Evolutionary conservation across 2,329 filamentous ascomycete species (phyloP), one percentile per base, ranked within the genome.

Genomic region (Alternaria incomplexa): DNA sequence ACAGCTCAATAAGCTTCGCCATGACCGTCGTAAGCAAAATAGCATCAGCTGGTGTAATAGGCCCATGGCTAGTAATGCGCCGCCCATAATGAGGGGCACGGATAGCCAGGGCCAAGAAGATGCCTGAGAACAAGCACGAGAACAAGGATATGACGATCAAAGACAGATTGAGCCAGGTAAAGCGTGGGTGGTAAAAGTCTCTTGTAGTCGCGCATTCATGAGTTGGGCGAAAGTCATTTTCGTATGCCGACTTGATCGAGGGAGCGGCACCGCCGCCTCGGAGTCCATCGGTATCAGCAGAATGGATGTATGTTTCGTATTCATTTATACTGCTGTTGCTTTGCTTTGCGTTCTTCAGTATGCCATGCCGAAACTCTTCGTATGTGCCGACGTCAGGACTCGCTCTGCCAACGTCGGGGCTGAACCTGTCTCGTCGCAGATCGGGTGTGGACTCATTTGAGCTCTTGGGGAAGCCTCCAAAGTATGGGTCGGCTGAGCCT

Each of bases 1-100:
- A 89, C 66, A 94, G 75, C 78, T 95, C 92, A 51, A 94, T 92
- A 0, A 90, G 87, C 78, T 94, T 95, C 8, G 92, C 90, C 36
- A 93, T 81, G 3, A 93, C 79, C 0, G 91, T 86, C n/a, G 88
- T 89, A 1, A 94, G 73, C 1, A 92, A 79, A 1, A 88, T 89
- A 0, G 92, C 91, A 2, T 88, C 90, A 0, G 88, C 85, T 0
- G 89, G 88, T 0, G 82, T 81, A 15, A 94, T 70, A 3, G 57
- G 61, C 8, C 85, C 83, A 12, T 85, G 80, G 6, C 83, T 84
- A 12, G 84, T 83, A 47, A 93, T 89, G 2, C 69, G 76, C 9
- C 81, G 81, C 9, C 89, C 89, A 79, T 88, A 93, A 64, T 86
- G 81, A 0, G 90, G 90, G 61, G 88, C 88, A 1, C 82, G 73